These are phyloP conservation scores for Tetrahymena thermophila DNA, from an alignment of 73 alveolate species.

Conservation along the genomic window DNA sequence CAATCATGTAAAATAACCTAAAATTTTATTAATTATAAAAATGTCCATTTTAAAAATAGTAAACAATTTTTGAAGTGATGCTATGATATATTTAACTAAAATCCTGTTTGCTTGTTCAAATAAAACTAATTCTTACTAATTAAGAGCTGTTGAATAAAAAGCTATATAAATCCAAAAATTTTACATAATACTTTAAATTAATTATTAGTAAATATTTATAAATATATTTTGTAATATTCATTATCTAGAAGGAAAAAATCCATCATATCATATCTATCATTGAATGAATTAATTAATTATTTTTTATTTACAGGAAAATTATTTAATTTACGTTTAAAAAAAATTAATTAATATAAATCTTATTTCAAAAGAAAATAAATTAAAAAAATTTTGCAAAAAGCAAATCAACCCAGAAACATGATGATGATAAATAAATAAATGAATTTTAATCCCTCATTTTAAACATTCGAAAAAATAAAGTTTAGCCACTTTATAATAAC, in stretches of 20 bases:
- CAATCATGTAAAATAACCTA: background rate
- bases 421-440: background rate
- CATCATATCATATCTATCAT: too few relatives aligned
- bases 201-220: too few relatives aligned
- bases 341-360: background rate
- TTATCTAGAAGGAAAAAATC: too few relatives aligned
- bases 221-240: background rate
- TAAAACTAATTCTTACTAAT: background rate
- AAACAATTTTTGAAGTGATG: background rate
- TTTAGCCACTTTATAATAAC: background rate
- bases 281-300: too few relatives aligned
- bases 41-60: background rate
- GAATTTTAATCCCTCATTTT: background rate
- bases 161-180: background rate
- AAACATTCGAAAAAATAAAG: background rate
- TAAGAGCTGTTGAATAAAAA: background rate
- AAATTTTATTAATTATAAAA: background rate
- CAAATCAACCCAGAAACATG: background rate
- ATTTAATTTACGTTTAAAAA: background rate
- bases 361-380: background rate
- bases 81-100: too few relatives aligned
- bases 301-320: background rate
- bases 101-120: background rate
- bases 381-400: background rate
- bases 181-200: background rate